phyloP scores from a whole-genome alignment of 176 grass and related monocot species.

The Lolium perenne region DNA sequence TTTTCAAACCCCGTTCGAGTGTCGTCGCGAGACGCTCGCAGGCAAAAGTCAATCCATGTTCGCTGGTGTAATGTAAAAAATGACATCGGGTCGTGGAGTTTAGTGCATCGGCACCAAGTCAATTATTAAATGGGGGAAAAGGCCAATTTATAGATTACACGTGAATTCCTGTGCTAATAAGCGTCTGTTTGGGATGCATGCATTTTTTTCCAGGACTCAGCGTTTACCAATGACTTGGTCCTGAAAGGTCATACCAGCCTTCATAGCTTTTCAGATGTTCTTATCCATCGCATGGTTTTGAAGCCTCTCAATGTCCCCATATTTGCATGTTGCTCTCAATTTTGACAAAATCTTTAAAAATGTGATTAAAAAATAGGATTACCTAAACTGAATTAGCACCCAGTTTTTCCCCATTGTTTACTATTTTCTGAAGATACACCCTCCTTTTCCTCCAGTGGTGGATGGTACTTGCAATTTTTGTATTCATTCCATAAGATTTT shows the following conservation, averaged over 20 bases:
- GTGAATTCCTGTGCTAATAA: not conserved
- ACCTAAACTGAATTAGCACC: not conserved
- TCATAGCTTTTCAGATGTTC: not conserved
- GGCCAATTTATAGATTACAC: not conserved
- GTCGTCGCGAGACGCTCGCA: not conserved
- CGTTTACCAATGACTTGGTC: conserved; percentile 25
- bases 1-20: not conserved
- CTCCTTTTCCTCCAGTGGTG: not conserved
- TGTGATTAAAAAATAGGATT: not conserved
- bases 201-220: not conserved
- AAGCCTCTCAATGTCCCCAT: not conserved
- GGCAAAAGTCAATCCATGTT: conserved; percentile 27
- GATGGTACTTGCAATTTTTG: not conserved
- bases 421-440: not conserved
- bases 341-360: not conserved
- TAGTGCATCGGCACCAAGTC: not conserved
- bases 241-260: not conserved
- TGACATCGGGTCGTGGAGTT: not conserved
- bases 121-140: not conserved
- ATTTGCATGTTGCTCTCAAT: not conserved
- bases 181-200: conserved; percentile 13
- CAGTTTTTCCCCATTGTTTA: not conserved
- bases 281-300: not conserved
- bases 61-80: conserved; percentile 29
- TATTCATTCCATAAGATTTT: not conserved